phyloP scores from a whole-genome alignment of 257 asterid genomes.

The Cinchona pubescens region DNA sequence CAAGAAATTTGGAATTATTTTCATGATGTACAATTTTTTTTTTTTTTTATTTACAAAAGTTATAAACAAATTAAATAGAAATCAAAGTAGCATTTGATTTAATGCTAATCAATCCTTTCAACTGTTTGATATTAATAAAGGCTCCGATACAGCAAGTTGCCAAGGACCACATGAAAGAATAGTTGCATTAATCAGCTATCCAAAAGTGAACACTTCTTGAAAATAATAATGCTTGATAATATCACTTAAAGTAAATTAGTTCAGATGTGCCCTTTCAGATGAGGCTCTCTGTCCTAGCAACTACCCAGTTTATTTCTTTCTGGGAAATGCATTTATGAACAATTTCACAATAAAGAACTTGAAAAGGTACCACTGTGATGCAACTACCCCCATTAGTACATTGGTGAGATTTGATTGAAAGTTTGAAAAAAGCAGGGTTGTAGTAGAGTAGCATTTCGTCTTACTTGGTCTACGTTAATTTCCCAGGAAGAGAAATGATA shows the following conservation, averaged over 20 bases:
- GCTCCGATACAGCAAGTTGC: not conserved
- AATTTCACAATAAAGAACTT: not conserved
- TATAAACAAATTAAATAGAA: not conserved
- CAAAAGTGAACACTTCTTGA: not conserved
- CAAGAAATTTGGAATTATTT: not conserved
- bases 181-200: not conserved
- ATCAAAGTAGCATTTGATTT: not conserved
- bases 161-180: not conserved
- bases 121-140: not conserved
- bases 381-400: conserved; percentile 10
- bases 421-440: not conserved
- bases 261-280: not conserved
- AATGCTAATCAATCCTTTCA: not conserved
- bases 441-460: too few species aligned
- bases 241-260: too few species aligned
- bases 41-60: not conserved
- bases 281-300: not conserved
- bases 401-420: not conserved
- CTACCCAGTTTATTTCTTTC: not conserved
- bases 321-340: not conserved
- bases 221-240: too few species aligned
- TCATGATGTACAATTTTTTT: not conserved
- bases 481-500: not conserved
- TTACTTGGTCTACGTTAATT: not conserved
- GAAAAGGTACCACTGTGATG: not conserved